Conservation (phyloP, 78 protist species). For the Speleostelium caveatum region DNA sequence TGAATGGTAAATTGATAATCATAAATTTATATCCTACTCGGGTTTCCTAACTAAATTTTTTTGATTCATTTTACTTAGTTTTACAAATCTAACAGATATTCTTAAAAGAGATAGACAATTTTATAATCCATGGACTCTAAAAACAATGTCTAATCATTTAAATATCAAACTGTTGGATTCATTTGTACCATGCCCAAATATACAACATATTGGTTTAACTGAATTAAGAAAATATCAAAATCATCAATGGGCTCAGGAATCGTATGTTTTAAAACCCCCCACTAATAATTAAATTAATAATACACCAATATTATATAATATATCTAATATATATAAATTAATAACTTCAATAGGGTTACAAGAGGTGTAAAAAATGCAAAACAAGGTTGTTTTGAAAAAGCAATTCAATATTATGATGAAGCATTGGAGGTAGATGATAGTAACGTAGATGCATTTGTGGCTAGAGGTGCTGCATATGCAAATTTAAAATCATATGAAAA, state of each 20-base stretch:
- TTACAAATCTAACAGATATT: constrained; percentile 12
- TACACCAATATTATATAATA: background rate
- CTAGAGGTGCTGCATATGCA: constrained; percentile 65
- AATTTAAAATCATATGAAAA: constrained; percentile 8
- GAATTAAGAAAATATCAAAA: constrained; percentile 19
- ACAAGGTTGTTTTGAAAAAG: constrained; percentile 34
- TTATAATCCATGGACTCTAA: constrained; percentile 27
- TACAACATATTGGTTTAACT: background rate
- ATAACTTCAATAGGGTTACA: background rate
- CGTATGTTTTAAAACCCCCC: constrained; percentile 17
- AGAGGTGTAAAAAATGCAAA: constrained; percentile 49
- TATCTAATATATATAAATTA: background rate
- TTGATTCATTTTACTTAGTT: no score
- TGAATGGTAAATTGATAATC: no score
- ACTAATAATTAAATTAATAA: background rate
- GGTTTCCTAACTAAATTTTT: no score
- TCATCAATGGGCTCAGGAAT: constrained; percentile 42
- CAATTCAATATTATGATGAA: constrained; percentile 20
- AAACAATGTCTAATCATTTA: background rate
- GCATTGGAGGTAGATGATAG: constrained; percentile 42
- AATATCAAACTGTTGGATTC: constrained; percentile 15
- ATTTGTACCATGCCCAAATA: background rate
- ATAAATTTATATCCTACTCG: no score
- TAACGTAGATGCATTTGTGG: constrained; percentile 36
- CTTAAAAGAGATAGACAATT: constrained; percentile 19